These are phyloP conservation scores for Candida verbasci DNA, from an alignment of 805 yeast species.

Conservation along the genomic window DNA sequence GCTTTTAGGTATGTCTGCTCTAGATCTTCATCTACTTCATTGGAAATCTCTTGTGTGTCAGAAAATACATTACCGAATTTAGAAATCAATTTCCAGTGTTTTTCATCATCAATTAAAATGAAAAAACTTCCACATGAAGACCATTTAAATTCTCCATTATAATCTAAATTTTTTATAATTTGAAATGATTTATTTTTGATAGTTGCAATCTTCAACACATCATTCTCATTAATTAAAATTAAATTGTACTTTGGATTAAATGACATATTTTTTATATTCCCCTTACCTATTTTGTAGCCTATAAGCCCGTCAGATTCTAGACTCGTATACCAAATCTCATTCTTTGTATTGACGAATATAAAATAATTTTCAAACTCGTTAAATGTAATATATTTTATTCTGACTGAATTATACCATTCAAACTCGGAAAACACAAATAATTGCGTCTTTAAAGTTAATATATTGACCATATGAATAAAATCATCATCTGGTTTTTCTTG, in stretches of 20 bases:
- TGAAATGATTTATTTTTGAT: conserved; percentile 7
- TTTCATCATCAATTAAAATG: conserved; percentile 15
- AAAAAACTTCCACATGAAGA: conserved; percentile 35
- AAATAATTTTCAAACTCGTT: conserved; percentile 23
- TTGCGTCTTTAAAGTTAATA: conserved; percentile 26
- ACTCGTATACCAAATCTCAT: conserved; percentile 23
- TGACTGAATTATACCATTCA: conserved; percentile 23
- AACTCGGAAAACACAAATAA: conserved; percentile 21
- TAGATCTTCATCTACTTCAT: conserved; percentile 17
- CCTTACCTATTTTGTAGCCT: conserved; percentile 12
- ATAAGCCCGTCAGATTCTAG: conserved; percentile 11
- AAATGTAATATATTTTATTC: conserved; percentile 19
- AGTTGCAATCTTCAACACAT: conserved; percentile 9
- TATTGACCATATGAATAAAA: conserved; percentile 30
- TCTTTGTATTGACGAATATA: conserved; percentile 21
- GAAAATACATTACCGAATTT: conserved; percentile 31
- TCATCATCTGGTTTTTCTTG: conserved; percentile 8
- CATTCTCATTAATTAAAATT: conserved; percentile 13
- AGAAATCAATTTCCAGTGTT: conserved; percentile 29
- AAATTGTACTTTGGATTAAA: conserved; percentile 23
- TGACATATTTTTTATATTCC: not conserved
- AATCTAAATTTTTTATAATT: conserved; percentile 11
- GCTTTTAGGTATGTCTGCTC: conserved; percentile 21
- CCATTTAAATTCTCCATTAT: conserved; percentile 19
- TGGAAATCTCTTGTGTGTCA: conserved; percentile 18